Evolutionary conservation across 2,329 filamentous ascomycete genomes (phyloP).

Genomic region (Colletotrichum cordylinicola): DNA sequence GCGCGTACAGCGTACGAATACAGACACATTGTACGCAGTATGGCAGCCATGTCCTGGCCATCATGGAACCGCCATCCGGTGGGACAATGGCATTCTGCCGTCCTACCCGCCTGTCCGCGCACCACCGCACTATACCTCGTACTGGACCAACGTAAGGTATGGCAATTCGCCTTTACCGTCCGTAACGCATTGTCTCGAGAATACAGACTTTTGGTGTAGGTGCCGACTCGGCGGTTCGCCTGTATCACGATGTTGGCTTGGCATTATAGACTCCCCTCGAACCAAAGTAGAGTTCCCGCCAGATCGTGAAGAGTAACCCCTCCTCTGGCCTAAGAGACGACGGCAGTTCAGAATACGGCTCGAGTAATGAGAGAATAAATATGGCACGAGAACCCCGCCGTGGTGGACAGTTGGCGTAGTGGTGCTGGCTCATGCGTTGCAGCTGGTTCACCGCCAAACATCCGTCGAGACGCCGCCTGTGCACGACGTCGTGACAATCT

Average conservation of each 20-base stretch:
- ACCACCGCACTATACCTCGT: not conserved
- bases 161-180: not conserved
- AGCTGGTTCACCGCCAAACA: not conserved
- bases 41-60: not conserved
- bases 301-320: not conserved
- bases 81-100: not conserved
- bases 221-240: not conserved
- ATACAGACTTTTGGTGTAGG: not conserved
- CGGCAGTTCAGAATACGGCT: not conserved
- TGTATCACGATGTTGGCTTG: not conserved
- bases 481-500: not conserved
- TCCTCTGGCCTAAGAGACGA: not conserved
- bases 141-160: not conserved
- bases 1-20: not conserved
- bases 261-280: not conserved
- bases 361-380: not conserved
- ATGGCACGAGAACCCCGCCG: not conserved
- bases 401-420: fast-evolving
- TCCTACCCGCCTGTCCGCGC: not conserved
- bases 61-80: not conserved
- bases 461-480: not conserved
- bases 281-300: not conserved
- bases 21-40: not conserved
- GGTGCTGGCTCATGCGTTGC: not conserved
- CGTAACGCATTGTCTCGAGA: not conserved